Evolutionary conservation across 78 protist genomes (phyloP), one percentile per base, ranked within the genome.

Genomic region (Salpingoeca rosetta): DNA sequence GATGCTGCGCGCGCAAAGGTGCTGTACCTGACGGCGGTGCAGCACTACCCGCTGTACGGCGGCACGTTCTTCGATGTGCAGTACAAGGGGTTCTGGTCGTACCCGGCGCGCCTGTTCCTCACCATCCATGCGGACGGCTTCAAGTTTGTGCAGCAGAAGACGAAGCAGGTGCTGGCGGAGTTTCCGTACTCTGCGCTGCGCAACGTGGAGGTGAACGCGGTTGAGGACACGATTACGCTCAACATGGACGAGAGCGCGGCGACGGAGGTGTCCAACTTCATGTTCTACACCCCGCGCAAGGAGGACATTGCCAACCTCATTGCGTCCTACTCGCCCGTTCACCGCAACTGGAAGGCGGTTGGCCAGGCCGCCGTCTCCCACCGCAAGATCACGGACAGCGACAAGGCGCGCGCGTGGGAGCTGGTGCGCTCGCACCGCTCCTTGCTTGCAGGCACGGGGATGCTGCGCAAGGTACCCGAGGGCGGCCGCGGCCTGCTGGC

Each of bases 71-170:
- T 26, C 43, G 37, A 0, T 25, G 72, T 35, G 57, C 3, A 28
- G 41, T 81, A 45, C 84, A 42, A 44, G 36, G 84, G 84, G 0
- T 81, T 81, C 75, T 81, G 84, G 84, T 44, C 84, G 75, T 43
- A 81, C 75, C 76, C 84, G 45, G 36, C 10, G 36, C 27, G 37
- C 41, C 2, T 81, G 3, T 7, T 44, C 44, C 25, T 51, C n/a
- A 1, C 75, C 41, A 24, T 81, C 40, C 40, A 36, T 43, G 44
- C 3, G 43, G 84, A 81, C 3, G 84, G 84, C 44, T 37, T 81
- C 75, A 37, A 28, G 44, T 81, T 44, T 2, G 0, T 81, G n/a
- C 1, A 44, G 44, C 36, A 1, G 44, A 81, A 81, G 73, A 45
- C 84, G 28, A 27, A 36, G 40, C 76, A 31, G 76, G 26, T 36